Percentiles rank a stretch among this genome's conserved stretches.
phyloP scores from a whole-genome alignment of 495 filamentous ascomycete species.

The Podospora conica region DNA sequence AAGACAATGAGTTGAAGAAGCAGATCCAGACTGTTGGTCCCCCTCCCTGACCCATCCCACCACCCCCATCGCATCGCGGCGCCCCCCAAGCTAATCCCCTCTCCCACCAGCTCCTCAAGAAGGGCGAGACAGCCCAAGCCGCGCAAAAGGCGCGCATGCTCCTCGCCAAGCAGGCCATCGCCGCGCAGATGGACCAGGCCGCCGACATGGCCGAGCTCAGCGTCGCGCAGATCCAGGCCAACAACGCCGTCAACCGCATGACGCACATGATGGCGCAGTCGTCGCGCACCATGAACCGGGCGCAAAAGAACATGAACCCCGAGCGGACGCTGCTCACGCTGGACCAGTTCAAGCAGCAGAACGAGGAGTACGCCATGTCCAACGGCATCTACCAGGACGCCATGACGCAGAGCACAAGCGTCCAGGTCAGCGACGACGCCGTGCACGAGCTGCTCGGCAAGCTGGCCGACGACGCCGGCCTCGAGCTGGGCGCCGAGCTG shows the following conservation, averaged over 20 bases:
- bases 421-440: constrained; percentile 74
- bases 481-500: constrained; percentile 67
- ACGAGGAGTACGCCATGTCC: constrained; percentile 77
- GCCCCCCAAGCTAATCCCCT: neutral
- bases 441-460: constrained; percentile 74
- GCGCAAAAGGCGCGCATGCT: constrained; percentile 71
- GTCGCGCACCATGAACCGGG: constrained; percentile 47
- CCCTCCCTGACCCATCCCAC: constrained; percentile 7
- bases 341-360: constrained; percentile 76
- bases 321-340: constrained; percentile 59
- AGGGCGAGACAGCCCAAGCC: constrained; percentile 69
- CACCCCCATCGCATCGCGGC: neutral
- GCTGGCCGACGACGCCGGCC: constrained; percentile 75
- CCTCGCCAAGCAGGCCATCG: constrained; percentile 48
- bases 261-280: constrained; percentile 48
- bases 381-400: constrained; percentile 81
- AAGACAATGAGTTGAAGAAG: constrained; percentile 72
- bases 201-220: constrained; percentile 49
- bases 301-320: constrained; percentile 72
- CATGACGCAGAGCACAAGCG: constrained; percentile 64
- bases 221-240: constrained; percentile 48
- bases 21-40: constrained; percentile 68
- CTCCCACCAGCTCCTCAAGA: constrained; percentile 52
- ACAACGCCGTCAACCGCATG: constrained; percentile 52
- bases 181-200: constrained; percentile 48